phyloP scores from a whole-genome alignment of 805 yeast genomes.

The Scheffersomyces amazonensis region DNA sequence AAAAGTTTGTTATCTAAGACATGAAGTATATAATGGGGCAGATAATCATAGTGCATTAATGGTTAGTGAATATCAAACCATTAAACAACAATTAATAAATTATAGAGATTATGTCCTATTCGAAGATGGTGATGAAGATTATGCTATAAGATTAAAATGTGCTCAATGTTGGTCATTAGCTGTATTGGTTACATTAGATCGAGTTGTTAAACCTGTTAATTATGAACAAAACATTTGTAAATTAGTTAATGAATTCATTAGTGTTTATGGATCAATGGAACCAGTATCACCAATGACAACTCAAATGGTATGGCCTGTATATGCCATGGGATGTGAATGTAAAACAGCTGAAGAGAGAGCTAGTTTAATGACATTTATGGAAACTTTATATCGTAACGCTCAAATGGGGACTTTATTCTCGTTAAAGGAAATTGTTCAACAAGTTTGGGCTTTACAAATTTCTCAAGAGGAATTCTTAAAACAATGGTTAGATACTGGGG shows the following conservation, averaged over 20 bases:
- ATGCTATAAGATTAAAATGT: constrained; percentile 42
- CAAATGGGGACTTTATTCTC: constrained; percentile 55
- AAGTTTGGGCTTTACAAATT: constrained; percentile 46
- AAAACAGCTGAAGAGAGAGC: constrained; percentile 26
- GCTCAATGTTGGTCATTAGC: constrained; percentile 59
- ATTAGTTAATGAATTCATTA: constrained; percentile 45
- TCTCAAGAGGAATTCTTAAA: constrained; percentile 42
- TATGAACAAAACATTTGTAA: constrained; percentile 24
- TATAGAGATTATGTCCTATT: constrained; percentile 46
- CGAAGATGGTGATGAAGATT: constrained; percentile 21
- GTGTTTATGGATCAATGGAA: constrained; percentile 45
- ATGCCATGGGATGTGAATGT: constrained; percentile 47
- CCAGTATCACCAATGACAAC: constrained; percentile 47
- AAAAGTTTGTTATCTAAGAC: constrained; percentile 40
- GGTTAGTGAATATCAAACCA: constrained; percentile 22
- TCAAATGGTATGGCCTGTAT: constrained; percentile 65
- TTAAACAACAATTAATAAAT: constrained; percentile 33
- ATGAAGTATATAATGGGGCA: constrained; percentile 13
- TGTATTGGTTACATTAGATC: constrained; percentile 21
- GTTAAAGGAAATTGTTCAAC: constrained; percentile 38
- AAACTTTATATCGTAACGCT: constrained; percentile 42
- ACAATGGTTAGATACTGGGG: constrained; percentile 49
- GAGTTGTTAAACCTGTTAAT: constrained; percentile 23
- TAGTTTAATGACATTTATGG: constrained; percentile 30
- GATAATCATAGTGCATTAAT: constrained; percentile 4